A percentile compares a stretch with the other conserved stretches of the same genome.
Conservation (phyloP, 257 asterid species). For the Ocimum tenuiflorum region DNA sequence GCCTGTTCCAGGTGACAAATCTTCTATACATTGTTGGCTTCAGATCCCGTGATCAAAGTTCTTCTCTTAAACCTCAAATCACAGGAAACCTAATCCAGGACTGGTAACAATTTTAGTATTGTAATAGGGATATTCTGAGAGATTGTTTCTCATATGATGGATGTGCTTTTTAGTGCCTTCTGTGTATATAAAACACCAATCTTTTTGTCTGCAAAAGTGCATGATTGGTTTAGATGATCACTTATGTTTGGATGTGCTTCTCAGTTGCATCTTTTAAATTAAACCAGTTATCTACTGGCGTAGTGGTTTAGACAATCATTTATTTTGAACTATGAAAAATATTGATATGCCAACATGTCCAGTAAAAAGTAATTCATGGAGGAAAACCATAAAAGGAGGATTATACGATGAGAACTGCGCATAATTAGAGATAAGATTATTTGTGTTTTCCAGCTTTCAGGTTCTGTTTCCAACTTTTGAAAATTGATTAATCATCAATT, state of each 20-base stretch:
- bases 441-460: neutral
- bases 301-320: slow-evolving; percentile 1
- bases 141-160: neutral
- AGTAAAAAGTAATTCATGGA: slow-evolving; percentile 1
- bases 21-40: slow-evolving; percentile 61
- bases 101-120: slow-evolving; percentile 44
- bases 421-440: neutral
- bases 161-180: neutral
- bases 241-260: neutral
- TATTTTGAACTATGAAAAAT: slow-evolving; percentile 9
- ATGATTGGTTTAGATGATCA: slow-evolving; percentile 8
- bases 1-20: slow-evolving; percentile 53
- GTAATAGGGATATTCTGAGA: neutral
- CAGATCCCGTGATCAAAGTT: slow-evolving; percentile 53
- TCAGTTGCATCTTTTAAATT: slow-evolving; percentile 2
- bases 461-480: neutral
- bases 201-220: neutral
- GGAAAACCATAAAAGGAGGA: neutral
- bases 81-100: slow-evolving; percentile 78
- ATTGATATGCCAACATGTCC: neutral
- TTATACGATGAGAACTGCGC: neutral
- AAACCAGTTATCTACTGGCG: neutral
- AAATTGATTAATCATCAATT: neutral
- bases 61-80: slow-evolving; percentile 78
- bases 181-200: neutral